Evolutionary conservation across 2,329 filamentous ascomycete species (phyloP), one percentile per base, ranked within the genome.

Genomic region (Exophiala sideris): DNA sequence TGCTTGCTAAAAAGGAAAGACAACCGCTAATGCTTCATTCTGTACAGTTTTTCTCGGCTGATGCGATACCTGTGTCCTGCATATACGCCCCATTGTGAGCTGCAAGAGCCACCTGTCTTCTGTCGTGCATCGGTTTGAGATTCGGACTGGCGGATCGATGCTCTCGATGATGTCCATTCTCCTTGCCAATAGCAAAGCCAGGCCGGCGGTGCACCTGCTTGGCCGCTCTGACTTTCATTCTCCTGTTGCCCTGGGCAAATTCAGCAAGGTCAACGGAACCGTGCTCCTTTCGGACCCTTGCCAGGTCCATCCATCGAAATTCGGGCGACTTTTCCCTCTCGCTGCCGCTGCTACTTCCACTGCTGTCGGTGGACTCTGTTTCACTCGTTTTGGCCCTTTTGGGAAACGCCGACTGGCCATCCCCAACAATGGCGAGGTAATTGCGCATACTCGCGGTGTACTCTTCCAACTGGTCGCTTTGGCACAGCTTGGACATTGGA

Each of bases 41-140:
- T 47, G 48, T 49, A 48, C 46, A 69, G 73, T 75, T 50, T 70
- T 75, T 61, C 66, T 76, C 57, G 72, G 72, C 39, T 74, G 60
- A 67, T 21, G 21, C 21, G 10, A 52, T 41, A 40, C 14, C 48
- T 16, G 16, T 9, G 14, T 12, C 12, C 35, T 33, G 42, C 18
- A 40, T 12, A 41, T 24, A 21, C 35, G 18, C n/a, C 24, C 24
- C 16, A 21, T n/a, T 18, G 20, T 14, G 41, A 29, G 20, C 18
- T 44, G 21, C 33, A 21, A 32, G 34, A 18, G 42, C 21, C 10
- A 39, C n/a, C n/a, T 47, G 42, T 35, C 40, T 54, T 45, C 54
- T 47, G 35, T 39, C 10, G 18, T 20, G 48, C 44, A 34, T 11
- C 2, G n/a, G 5, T n/a, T 52, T 46, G 18, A 44, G 14, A 8